Base-by-base conservation (phyloP, 805 yeast genomes). In the Wickerhamomyces alni region DNA sequence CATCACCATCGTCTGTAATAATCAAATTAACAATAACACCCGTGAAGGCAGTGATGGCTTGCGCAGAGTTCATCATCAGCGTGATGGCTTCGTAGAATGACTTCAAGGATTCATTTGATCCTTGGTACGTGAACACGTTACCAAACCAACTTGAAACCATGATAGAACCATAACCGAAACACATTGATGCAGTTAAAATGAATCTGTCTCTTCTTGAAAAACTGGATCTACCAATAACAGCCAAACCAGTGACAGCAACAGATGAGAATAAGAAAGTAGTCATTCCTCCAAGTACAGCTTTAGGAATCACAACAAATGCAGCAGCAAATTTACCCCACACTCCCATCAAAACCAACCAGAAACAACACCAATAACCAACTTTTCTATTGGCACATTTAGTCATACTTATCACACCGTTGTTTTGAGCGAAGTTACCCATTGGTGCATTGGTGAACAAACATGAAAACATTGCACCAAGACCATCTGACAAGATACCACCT, bases 401-500 rank as follows among this genome's bases (percentile, higher is more conserved):
- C 59, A 89, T 72, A 31, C 95, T 81, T 49, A 88, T 87, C 42
- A 88, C 96, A 70, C 96, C 96, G 59, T 89, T 89, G 65, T 89
- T 89, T 65, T 88, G 96, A 12, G 96, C 96, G 67, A 89, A 89
- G 0, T 93, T 82, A 11, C 94, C 80, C 77, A 87, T 70, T 41
- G 96, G 96, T 13, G 95, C 83, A 40, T 83, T 66, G 17, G 95
- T 87, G 73, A 78, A 74, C 33, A 88, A 67, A 32, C 88, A 87
- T 12, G 93, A 81, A 3, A 87, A 46, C 18, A 82, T 52, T 44
- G 95, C 89, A 58, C 83, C 83, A 49, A 86, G 51, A 34, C 96
- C 96, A 61, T 88, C 95, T 15, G 94, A 91, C 27, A 88, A 69
- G 33, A 88, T 75, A 63, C 96, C 97, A 53, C 97, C 96, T 66